Base-by-base conservation (phyloP, 2,329 filamentous ascomycete genomes). In the Cadophora malorum region DNA sequence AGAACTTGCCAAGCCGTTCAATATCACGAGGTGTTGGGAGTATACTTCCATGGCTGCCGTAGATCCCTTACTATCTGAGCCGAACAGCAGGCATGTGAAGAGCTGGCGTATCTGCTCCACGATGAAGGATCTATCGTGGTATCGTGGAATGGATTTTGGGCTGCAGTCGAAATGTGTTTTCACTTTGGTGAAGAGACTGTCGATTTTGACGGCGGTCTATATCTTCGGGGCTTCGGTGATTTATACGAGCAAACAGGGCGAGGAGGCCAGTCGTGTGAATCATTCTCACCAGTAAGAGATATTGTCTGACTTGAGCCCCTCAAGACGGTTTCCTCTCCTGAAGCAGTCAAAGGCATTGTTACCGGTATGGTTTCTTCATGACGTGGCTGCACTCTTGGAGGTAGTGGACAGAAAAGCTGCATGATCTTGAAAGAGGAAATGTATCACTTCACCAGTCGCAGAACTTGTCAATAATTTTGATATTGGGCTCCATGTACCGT, bases 1-100 rank as follows among this genome's bases (percentile, higher is more conserved):
- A 4, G 52, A 55, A n/a, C 12, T 55, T n/a, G 52, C 52, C 52
- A 55, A n/a, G 16, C 52, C 52, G 19, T 55, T 33, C 25, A 55
- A n/a, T 12, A 55, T 10, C 4, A n/a, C 25, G 4, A 55, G 52
- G 19, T 55, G 14, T 28, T n/a, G 16, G 4, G 52, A 33, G 16
- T 55, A 19, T 0, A 6, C 28, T n/a, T 19, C 25, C 28, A 55
- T 55, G 19, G 45, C 19, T 49, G 45, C 45, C 6, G 19, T 21
- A 19, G 45, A 4, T 21, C 21, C 45, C 45, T 49, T 49, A 49
- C 45, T 49, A 19, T 49, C 45, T 5, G 19, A n/a, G 45, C 45
- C 45, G 45, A 49, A 49, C 45, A 49, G 45, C 45, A 49, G 45
- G 45, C 19, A 9, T 6, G 45, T 10, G 19, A 49, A 49, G 8